A percentile compares a stretch with the other conserved stretches of the same genome.
Evolutionary conservation across 495 filamentous ascomycete species (phyloP).

Genomic region (Aspergillus funiculosus): DNA sequence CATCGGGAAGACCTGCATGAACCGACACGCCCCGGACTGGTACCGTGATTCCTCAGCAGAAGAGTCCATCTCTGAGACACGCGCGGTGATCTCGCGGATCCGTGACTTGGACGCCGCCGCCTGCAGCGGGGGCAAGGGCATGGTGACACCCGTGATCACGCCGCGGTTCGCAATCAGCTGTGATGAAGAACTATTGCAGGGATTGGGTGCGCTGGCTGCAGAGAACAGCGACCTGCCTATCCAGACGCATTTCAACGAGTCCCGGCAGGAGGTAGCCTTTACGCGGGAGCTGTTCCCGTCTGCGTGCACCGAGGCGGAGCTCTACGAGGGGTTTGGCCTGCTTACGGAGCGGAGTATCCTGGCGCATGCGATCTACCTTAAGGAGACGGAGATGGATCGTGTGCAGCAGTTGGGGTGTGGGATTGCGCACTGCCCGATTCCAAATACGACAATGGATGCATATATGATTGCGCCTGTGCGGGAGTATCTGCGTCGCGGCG

Average conservation of each 20-base stretch:
- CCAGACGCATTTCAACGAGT: conserved; percentile 63
- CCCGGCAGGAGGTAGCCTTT: conserved; percentile 48
- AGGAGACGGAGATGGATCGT: conserved; percentile 46
- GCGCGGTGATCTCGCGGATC: conserved; percentile 47
- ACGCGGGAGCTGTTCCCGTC: conserved; percentile 49
- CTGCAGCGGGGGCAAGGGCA: neutral
- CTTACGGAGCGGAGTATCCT: conserved; percentile 53
- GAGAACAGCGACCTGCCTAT: conserved; percentile 50
- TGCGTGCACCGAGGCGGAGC: conserved; percentile 47
- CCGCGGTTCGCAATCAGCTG: conserved; percentile 62
- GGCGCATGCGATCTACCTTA: conserved; percentile 57
- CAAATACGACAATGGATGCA: conserved; percentile 55
- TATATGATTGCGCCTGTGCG: conserved; percentile 56
- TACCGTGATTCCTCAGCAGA: conserved; percentile 49
- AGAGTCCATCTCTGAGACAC: conserved; percentile 47
- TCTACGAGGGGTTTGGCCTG: conserved; percentile 50
- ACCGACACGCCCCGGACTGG: conserved; percentile 54
- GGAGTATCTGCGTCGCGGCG: conserved; percentile 48
- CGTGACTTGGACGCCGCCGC: conserved; percentile 16
- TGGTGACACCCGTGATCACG: conserved; percentile 55
- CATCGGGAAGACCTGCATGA: conserved; percentile 63
- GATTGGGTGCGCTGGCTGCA: conserved; percentile 46
- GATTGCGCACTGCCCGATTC: conserved; percentile 58
- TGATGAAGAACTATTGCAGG: conserved; percentile 43
- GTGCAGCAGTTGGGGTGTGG: conserved; percentile 47